Percentiles rank a stretch among this genome's conserved stretches.
Evolutionary conservation across 192 early-diverging fungal species (phyloP).

Genomic region (Umbelopsis sp.): DNA sequence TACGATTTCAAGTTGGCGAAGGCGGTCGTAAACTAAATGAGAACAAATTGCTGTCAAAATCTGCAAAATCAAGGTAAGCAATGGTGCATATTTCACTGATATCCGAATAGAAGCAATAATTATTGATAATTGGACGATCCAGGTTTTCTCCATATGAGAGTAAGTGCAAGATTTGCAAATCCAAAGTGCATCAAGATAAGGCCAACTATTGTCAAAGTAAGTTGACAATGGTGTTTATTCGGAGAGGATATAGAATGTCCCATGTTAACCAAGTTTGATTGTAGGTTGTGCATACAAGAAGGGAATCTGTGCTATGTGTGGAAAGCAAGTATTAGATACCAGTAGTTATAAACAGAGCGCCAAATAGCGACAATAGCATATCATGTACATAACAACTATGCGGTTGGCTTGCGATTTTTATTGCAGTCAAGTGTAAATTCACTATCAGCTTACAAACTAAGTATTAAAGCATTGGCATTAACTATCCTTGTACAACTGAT

Average conservation of each 20-base stretch:
- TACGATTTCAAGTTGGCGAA: conserved; percentile 19
- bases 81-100: background rate
- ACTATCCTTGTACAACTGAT: background rate
- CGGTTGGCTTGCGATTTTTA: background rate
- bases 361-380: conserved; percentile 36
- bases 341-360: conserved; percentile 59
- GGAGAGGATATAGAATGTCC: background rate
- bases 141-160: conserved; percentile 59
- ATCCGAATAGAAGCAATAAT: background rate
- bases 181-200: conserved; percentile 59
- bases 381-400: background rate
- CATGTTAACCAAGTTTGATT: background rate
- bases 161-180: conserved; percentile 65
- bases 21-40: conserved; percentile 60
- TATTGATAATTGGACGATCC: background rate
- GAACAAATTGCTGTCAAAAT: conserved; percentile 60
- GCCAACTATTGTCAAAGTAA: conserved; percentile 68
- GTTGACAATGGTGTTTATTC: background rate
- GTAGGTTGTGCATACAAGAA: conserved; percentile 61
- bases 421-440: background rate
- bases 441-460: too few relatives aligned
- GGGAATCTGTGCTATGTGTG: conserved; percentile 66
- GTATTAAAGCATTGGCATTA: background rate
- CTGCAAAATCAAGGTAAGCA: conserved; percentile 48
- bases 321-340: conserved; percentile 57